Base-by-base conservation (phyloP, 345 rosid genomes). In the Hirschfeldia incana region DNA sequence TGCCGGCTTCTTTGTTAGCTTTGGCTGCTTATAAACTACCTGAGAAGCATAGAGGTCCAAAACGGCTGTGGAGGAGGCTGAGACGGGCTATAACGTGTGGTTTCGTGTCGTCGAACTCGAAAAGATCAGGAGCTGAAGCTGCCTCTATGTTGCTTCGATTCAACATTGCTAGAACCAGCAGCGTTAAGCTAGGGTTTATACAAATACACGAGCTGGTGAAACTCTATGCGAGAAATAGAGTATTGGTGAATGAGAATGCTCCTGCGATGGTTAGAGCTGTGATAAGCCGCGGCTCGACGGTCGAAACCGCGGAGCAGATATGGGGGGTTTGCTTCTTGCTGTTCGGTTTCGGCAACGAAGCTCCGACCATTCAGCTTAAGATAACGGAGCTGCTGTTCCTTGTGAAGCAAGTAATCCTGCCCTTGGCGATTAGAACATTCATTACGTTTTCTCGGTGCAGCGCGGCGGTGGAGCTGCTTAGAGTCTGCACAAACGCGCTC, bases 311-410 rank as follows among this genome's bases (percentile, higher is more conserved):
- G 0, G 96, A 89, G 27, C 99, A 95, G 60, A 80, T 89, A 5
- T 95, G 99, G 99, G 93, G 92, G 1, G 91, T 90, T 10, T 87
- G 93, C 72, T 93, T 93, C 85, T 78, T 91, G 81, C 72, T 89
- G 58, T 85, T 93, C 4, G 98, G 98, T 44, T 90, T 95, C 62
- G 83, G 93, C 21, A 87, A 82, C 39, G 96, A 95, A 53, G 86
- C 91, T 8, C 84, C 84, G 7, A 86, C 70, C 15, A 81, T 93
- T 4, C 97, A 90, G 80, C 85, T 90, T 57, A 89, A 89, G 86
- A 92, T 87, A 36, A 61, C 93, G 0, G 97, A 95, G 65, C 46
- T 95, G 39, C 72, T 91, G 57, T 69, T 78, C 76, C 71, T 91
- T 27, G 86, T 90, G 73, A 89, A 89, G 67, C 88, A 87, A 71